Percentiles rank a stretch among this genome's conserved stretches.
Conservation (phyloP, 495 filamentous ascomycete genomes). For the Pseudomonodictys pantanalensis region DNA sequence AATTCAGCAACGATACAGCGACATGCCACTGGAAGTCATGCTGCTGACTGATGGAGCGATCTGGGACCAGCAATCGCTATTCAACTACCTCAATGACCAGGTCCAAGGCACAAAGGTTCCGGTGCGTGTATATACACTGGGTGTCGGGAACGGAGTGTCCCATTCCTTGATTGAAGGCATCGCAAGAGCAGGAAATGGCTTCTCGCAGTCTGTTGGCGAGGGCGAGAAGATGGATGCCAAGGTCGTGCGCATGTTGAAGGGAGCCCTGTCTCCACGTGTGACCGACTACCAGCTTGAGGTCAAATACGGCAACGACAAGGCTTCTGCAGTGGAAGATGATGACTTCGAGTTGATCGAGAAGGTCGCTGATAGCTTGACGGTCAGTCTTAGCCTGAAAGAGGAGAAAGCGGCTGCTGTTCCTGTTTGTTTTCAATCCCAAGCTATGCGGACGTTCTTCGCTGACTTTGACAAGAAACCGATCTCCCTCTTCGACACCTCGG, state of each 20-base stretch:
- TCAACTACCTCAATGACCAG: constrained; percentile 53
- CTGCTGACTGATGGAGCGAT: constrained; percentile 72
- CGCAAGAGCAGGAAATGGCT: constrained; percentile 64
- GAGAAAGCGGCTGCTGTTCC: constrained; percentile 11
- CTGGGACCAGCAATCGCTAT: constrained; percentile 55
- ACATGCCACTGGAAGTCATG: constrained; percentile 61
- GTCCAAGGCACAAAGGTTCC: constrained; percentile 48
- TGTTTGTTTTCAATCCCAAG: constrained; percentile 1
- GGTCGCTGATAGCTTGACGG: constrained; percentile 47
- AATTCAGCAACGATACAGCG: constrained; percentile 49
- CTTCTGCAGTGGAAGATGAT: constrained; percentile 40
- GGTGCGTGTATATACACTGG: constrained; percentile 64
- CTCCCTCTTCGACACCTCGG: constrained; percentile 54
- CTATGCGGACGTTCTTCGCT: constrained; percentile 10
- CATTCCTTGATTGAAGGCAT: constrained; percentile 66
- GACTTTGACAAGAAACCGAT: constrained; percentile 46
- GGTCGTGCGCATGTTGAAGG: constrained; percentile 70
- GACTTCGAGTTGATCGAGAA: constrained; percentile 59
- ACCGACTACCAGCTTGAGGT: constrained; percentile 59
- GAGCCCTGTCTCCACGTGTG: constrained; percentile 60
- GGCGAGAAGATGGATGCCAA: constrained; percentile 61
- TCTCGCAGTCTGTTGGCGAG: constrained; percentile 57
- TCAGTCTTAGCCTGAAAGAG: constrained; percentile 20
- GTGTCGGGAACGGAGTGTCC: constrained; percentile 60
- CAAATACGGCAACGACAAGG: constrained; percentile 45